Conservation (phyloP, 2,329 filamentous ascomycete species). For the Xylaria sp. region DNA sequence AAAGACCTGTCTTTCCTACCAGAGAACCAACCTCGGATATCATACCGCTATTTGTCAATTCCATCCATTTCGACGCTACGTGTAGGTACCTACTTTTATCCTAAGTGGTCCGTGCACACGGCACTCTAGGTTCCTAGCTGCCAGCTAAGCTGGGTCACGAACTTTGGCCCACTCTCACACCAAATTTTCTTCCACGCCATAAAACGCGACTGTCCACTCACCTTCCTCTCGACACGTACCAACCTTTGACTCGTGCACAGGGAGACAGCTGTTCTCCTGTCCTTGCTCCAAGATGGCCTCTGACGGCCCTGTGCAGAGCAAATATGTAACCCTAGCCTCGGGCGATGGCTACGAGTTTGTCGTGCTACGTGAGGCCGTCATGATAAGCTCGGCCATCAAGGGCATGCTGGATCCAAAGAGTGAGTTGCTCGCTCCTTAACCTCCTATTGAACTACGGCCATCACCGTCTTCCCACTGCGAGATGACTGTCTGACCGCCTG, state of each 20-base stretch:
- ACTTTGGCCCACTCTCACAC: conserved; percentile 23
- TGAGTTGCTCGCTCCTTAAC: conserved; percentile 50
- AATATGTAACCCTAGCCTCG: conserved; percentile 82
- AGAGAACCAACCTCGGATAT: too few species aligned
- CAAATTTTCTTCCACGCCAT: conserved; percentile 40
- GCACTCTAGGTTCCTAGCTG: neutral
- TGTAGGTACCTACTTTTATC: neutral
- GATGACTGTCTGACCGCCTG: conserved; percentile 27
- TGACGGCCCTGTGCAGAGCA: conserved; percentile 53
- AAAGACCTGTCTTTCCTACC: too few species aligned
- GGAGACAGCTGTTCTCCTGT: neutral
- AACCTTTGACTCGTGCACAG: neutral
- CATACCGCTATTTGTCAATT: neutral
- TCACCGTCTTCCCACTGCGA: neutral
- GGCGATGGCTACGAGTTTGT: conserved; percentile 82
- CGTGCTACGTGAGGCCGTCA: conserved; percentile 75
- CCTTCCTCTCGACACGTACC: conserved; percentile 12
- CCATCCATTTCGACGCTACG: neutral
- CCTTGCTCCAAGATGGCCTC: conserved; percentile 41
- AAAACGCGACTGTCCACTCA: conserved; percentile 25
- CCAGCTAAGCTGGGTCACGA: neutral
- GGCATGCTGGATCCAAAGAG: conserved; percentile 78
- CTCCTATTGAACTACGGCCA: conserved; percentile 24
- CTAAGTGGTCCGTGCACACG: conserved; percentile 12
- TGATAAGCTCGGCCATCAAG: conserved; percentile 77